Evolutionary conservation across 1,139 yeast species (phyloP).

Genomic region (Magnusiomyces magnusii): DNA sequence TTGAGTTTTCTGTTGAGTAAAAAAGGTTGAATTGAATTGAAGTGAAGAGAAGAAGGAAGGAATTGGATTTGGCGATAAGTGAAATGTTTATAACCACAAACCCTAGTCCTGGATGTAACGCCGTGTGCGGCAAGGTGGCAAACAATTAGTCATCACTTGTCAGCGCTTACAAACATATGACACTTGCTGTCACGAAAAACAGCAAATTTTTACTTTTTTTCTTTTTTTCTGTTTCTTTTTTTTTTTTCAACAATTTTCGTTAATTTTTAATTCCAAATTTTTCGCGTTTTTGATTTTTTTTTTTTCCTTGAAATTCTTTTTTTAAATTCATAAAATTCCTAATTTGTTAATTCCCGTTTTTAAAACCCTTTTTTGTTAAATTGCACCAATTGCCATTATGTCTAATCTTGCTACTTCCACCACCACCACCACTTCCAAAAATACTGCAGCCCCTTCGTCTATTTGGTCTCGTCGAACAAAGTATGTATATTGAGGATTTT

Average conservation of each 20-base stretch:
- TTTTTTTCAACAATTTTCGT: background rate
- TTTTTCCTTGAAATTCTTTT: background rate
- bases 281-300: background rate
- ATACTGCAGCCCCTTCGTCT: slow-evolving; percentile 12
- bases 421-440: slow-evolving; percentile 14
- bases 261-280: background rate
- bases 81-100: background rate
- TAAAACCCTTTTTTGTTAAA: too few species aligned
- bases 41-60: background rate
- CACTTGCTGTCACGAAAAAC: background rate
- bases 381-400: slow-evolving; percentile 7
- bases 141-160: background rate
- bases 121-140: background rate
- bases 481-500: slow-evolving; percentile 13
- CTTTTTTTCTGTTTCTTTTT: background rate
- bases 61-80: background rate
- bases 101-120: background rate
- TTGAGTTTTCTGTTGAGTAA: background rate
- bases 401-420: slow-evolving; percentile 3
- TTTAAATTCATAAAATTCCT: too few species aligned
- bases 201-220: background rate
- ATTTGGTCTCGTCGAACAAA: slow-evolving; percentile 26
- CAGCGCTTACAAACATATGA: background rate
- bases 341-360: too few species aligned
- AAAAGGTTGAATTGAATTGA: background rate